Evolutionary conservation across 805 yeast species (phyloP).

Genomic region (Nakazawaea wyomingensis): DNA sequence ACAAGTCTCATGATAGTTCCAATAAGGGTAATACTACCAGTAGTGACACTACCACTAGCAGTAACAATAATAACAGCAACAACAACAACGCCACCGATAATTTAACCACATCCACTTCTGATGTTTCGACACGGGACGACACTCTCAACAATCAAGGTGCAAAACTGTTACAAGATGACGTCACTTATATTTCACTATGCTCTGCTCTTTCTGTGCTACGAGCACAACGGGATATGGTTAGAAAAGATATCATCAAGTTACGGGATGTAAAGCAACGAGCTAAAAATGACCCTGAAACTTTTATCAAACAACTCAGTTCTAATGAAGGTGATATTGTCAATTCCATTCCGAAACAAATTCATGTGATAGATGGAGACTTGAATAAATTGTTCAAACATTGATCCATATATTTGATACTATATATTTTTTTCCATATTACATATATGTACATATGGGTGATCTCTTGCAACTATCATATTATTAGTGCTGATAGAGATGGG

Average conservation of each 20-base stretch:
- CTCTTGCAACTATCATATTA: too few relatives aligned
- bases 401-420: neutral
- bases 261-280: conserved; percentile 9
- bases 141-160: conserved; percentile 5
- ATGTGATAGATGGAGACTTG: conserved; percentile 12
- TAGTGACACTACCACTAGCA: neutral
- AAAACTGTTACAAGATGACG: conserved; percentile 13
- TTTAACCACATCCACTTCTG: neutral
- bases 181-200: conserved; percentile 16
- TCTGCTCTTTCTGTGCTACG: conserved; percentile 15
- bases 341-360: conserved; percentile 13
- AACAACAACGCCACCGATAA: neutral
- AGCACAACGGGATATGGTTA: conserved; percentile 12
- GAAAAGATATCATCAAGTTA: conserved; percentile 13
- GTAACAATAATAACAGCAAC: neutral
- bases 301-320: conserved; percentile 7
- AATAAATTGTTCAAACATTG: conserved; percentile 6
- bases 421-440: neutral
- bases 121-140: too few relatives aligned
- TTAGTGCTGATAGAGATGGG: neutral
- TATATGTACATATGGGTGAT: too few relatives aligned
- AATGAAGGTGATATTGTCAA: conserved; percentile 9
- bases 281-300: conserved; percentile 11
- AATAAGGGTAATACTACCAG: too few relatives aligned
- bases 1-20: too few relatives aligned